phyloP scores from a whole-genome alignment of 139 green algal genomes.

The Tetradesmus obliquus region DNA sequence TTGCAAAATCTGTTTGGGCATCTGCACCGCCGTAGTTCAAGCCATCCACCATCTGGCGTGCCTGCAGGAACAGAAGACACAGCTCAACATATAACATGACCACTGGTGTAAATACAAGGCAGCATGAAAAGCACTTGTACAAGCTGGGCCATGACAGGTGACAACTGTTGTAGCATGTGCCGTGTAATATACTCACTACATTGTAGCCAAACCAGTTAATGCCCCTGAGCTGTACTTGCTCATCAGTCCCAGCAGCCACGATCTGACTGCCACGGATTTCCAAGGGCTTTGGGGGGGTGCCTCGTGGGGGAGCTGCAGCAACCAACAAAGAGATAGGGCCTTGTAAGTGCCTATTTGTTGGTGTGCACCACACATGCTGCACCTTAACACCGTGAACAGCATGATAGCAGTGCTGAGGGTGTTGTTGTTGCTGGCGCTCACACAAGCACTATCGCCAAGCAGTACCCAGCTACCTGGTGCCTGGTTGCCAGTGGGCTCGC shows the following conservation, averaged over 20 bases:
- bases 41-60: conserved; percentile 20
- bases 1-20: conserved; percentile 17
- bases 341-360: background rate
- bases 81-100: too few species aligned
- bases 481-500: conserved; percentile 9
- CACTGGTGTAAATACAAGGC: too few species aligned
- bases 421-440: too few species aligned
- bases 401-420: too few species aligned
- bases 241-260: background rate
- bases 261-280: background rate
- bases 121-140: too few species aligned
- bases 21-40: conserved; percentile 5
- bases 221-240: background rate
- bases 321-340: background rate
- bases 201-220: conserved; percentile 48
- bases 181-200: background rate
- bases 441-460: too few species aligned
- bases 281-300: background rate
- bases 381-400: too few species aligned
- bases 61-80: background rate
- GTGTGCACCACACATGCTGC: too few species aligned
- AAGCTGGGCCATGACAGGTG: too few species aligned
- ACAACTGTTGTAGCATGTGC: too few species aligned
- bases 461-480: background rate
- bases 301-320: conserved; percentile 30